phyloP scores from a whole-genome alignment of 495 filamentous ascomycete genomes.

The Aspergillus heteromorphus region DNA sequence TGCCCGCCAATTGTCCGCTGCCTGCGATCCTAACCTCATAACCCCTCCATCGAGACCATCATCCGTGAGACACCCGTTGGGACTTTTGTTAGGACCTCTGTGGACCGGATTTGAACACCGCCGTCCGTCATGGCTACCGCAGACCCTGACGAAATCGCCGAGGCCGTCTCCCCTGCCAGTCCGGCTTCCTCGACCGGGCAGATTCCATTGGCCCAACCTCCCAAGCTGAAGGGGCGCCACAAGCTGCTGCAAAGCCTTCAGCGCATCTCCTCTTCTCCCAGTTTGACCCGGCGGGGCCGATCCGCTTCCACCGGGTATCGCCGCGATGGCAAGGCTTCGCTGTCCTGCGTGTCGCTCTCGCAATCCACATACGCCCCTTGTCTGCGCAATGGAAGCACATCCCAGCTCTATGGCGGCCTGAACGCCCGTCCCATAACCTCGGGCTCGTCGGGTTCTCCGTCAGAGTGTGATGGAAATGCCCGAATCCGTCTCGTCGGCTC shows the following conservation, averaged over 20 bases:
- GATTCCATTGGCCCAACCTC: conserved; percentile 45
- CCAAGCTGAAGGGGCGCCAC: conserved; percentile 67
- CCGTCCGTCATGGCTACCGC: conserved; percentile 27
- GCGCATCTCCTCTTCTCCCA: conserved; percentile 83
- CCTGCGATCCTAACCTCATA: background rate
- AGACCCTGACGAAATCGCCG: conserved; percentile 21
- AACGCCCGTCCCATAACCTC: conserved; percentile 55
- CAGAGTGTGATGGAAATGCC: conserved; percentile 33
- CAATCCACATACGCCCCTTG: conserved; percentile 53
- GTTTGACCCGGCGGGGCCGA: conserved; percentile 59
- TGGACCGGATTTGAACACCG: background rate
- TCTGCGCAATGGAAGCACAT: conserved; percentile 49
- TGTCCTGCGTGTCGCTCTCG: conserved; percentile 82
- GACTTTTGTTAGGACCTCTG: background rate
- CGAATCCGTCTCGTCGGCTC: conserved; percentile 47
- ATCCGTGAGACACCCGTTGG: background rate
- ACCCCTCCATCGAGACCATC: background rate
- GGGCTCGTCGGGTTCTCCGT: conserved; percentile 45
- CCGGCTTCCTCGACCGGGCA: conserved; percentile 29
- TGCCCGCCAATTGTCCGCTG: background rate
- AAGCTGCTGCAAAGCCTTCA: conserved; percentile 74
- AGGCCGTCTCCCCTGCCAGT: conserved; percentile 21
- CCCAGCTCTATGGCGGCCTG: conserved; percentile 55
- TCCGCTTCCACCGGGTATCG: conserved; percentile 53
- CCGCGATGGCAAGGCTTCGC: conserved; percentile 63